phyloP scores from a whole-genome alignment of 1,139 yeast species.

The Nakaseomyces delphensis region DNA sequence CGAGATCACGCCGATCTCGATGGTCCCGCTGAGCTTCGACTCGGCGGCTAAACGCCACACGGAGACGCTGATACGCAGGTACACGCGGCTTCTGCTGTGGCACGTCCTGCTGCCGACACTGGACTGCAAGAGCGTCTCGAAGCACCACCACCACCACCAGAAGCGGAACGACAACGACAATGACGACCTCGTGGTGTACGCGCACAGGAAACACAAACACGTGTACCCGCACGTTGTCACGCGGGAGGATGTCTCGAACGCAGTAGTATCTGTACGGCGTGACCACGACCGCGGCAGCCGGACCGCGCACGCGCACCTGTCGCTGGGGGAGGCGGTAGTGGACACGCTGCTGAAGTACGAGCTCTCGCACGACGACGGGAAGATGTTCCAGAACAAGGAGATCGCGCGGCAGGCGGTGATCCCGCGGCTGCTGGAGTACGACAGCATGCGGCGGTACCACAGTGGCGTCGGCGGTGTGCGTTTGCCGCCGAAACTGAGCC shows the following conservation, averaged over 20 bases:
- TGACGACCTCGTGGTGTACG: neutral
- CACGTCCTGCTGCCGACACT: constrained; percentile 17
- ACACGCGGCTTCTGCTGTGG: constrained; percentile 19
- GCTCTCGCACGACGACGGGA: constrained; percentile 17
- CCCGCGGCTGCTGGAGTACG: constrained; percentile 5
- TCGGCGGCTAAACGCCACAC: constrained; percentile 12
- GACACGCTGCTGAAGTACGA: constrained; percentile 22
- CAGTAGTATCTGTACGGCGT: constrained; percentile 16
- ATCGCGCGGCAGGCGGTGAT: constrained; percentile 11
- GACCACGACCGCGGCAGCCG: constrained; percentile 13
- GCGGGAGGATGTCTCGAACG: constrained; percentile 16
- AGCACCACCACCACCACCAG: neutral
- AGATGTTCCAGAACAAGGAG: constrained; percentile 20
- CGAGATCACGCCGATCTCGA: constrained; percentile 16
- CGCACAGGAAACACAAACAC: neutral
- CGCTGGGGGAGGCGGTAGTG: constrained; percentile 22
- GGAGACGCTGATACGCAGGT: constrained; percentile 12
- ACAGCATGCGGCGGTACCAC: neutral
- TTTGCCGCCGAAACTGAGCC: too few relatives aligned
- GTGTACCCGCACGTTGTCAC: constrained; percentile 20
- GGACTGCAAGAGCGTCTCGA: constrained; percentile 13
- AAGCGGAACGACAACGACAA: neutral
- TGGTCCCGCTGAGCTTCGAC: constrained; percentile 14
- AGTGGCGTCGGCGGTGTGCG: too few relatives aligned
- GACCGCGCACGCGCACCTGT: constrained; percentile 7